Evolutionary conservation across 306 rosid species (phyloP).

Genomic region (Casuarina glauca): DNA sequence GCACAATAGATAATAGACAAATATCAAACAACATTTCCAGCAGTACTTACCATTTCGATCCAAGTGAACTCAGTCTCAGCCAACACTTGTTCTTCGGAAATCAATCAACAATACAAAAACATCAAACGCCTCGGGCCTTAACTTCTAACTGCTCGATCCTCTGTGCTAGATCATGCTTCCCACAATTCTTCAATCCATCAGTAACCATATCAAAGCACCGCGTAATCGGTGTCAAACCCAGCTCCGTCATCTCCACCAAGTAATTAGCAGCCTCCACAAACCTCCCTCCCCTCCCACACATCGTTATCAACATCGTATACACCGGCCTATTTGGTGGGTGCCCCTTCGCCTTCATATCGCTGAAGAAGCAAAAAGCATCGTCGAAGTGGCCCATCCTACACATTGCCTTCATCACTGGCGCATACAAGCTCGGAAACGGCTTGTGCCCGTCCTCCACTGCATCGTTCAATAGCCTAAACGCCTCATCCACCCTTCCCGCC

Average conservation of each 20-base stretch:
- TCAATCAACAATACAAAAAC: background rate
- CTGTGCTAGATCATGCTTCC: conserved; percentile 81
- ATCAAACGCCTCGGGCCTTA: conserved; percentile 53
- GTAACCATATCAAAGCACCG: conserved; percentile 85
- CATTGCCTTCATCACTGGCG: conserved; percentile 72
- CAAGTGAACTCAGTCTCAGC: background rate
- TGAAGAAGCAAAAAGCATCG: conserved; percentile 84
- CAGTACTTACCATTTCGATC: background rate
- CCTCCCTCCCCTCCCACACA: conserved; percentile 85
- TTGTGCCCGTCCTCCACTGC: conserved; percentile 63
- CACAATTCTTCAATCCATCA: conserved; percentile 86
- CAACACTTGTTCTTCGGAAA: too few relatives aligned
- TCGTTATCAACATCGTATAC: conserved; percentile 84
- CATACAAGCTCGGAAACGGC: conserved; percentile 84
- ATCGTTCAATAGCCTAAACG: conserved; percentile 63
- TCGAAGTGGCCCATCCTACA: conserved; percentile 81
- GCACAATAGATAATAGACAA: background rate
- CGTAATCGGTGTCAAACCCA: conserved; percentile 72
- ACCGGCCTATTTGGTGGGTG: conserved; percentile 93
- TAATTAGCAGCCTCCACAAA: conserved; percentile 80
- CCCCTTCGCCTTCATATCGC: conserved; percentile 86
- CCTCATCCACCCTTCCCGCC: conserved; percentile 63
- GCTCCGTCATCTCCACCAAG: conserved; percentile 79
- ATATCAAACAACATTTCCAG: background rate
- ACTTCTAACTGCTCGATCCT: conserved; percentile 78